These are phyloP conservation scores for Sporothrix phasma DNA, from an alignment of 2,329 filamentous ascomycete species.

Conservation along the genomic window DNA sequence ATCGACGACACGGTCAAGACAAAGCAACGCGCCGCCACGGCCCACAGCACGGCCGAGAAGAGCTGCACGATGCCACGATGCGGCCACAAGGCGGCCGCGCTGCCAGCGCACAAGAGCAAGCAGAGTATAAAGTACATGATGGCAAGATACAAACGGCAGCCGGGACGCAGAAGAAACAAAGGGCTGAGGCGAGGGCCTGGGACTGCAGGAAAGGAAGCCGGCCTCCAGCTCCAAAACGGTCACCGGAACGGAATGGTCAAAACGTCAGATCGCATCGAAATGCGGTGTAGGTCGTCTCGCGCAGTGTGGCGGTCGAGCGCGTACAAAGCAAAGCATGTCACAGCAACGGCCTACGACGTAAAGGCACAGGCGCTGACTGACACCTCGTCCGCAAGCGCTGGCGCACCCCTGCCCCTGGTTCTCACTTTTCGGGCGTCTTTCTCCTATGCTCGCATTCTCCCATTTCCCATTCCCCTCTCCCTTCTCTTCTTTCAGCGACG, in stretches of 20 bases:
- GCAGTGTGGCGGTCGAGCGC: not conserved
- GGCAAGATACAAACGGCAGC: not conserved
- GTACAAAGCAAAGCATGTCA: not conserved
- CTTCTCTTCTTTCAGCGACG: not conserved
- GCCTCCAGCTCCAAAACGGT: constrained; percentile 1
- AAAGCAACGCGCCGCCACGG: not conserved
- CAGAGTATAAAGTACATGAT: too few species aligned
- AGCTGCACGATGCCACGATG: constrained; percentile 5
- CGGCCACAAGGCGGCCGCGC: constrained; percentile 6
- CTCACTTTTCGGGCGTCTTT: not conserved
- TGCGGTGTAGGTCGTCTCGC: not conserved
- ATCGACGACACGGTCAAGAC: not conserved
- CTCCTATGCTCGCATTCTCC: not conserved
- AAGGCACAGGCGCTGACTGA: not conserved
- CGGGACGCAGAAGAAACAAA: not conserved
- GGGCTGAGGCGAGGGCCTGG: too few species aligned
- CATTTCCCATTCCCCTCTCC: not conserved
- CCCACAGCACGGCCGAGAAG: not conserved
- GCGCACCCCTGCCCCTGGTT: constrained; percentile 5
- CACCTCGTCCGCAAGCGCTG: not conserved
- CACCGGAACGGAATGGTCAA: not conserved
- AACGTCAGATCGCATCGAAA: not conserved
- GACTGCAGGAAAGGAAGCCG: not conserved
- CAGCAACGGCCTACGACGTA: too few species aligned
- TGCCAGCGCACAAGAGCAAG: not conserved